Evolutionary conservation across 352 stramenopile species (phyloP), one percentile per base, ranked within the genome.

Genomic region (Phytophthora macrochlamydospora): DNA sequence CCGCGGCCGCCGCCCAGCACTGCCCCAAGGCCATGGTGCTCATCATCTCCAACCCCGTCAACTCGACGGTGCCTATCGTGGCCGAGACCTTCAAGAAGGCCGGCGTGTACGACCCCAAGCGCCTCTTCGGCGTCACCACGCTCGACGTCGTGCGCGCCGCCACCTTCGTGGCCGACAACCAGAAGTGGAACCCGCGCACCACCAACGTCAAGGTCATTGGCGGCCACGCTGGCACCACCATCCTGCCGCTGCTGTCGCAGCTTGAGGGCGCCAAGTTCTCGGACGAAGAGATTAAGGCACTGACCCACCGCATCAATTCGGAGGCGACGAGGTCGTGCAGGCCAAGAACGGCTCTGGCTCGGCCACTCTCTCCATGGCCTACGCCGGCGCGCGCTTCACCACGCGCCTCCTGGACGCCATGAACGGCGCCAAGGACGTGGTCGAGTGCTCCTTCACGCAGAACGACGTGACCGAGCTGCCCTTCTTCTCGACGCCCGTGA

Each of bases 1-100:
- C 98, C 6, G 82, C 97, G 46, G 93, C 90, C 14, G 98, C 93
- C 58, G 97, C 97, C 51, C 84, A 98, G 76, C 89, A 92, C 78
- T 99, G 97, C 84, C 98, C 98, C 8, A 84, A 99, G 58, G 98
- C 98, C 44, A 94, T 93, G 78, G 85, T 98, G 57, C 77, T 98
- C 48, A 98, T 99, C 78, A 99, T 99, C 76, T 97, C 91, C 65
- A 99, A 99, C 87, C 98, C 98, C 7, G 97, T 99, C 68, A 99
- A 99, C 88, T 99, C 94, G 46, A 99, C 97, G 14, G 97, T 99
- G 58, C 98, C 98, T 24, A 99, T 99, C 73, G 98, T 98, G 51
- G 97, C 97, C 46, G 98, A 99, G 85, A 97, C 98, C 5, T 92
- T 99, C 63, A 99, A 99, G 87, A 97, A 98, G 72, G 69, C 79